A percentile compares a stretch with the other conserved stretches of the same genome.
These are phyloP conservation scores for Exophiala bonariae DNA, from an alignment of 2,329 filamentous ascomycete species.

Conservation along the genomic window DNA sequence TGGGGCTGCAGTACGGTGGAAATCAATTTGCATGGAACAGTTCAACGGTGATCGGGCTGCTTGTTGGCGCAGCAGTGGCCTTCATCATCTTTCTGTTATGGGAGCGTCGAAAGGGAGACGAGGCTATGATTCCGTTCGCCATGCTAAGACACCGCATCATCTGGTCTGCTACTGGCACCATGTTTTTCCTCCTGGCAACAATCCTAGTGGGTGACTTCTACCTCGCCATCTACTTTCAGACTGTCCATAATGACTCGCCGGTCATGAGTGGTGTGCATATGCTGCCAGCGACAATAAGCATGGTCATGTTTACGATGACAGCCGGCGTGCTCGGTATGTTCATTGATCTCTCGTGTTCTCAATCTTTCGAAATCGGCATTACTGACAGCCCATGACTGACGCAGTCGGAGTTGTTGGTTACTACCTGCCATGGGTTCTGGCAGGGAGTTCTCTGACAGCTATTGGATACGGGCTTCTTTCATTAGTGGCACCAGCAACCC, in stretches of 20 bases:
- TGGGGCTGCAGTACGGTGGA: slow-evolving; percentile 25
- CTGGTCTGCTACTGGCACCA: slow-evolving; percentile 29
- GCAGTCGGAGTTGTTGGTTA: slow-evolving; percentile 12
- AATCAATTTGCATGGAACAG: slow-evolving; percentile 33
- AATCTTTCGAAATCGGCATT: background rate
- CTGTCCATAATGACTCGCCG: slow-evolving; percentile 36
- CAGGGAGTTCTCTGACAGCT: slow-evolving; percentile 1
- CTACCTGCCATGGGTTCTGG: slow-evolving; percentile 3
- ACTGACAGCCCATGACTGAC: no score
- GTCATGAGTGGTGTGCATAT: slow-evolving; percentile 41
- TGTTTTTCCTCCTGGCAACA: slow-evolving; percentile 30
- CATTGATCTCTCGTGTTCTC: slow-evolving; percentile 1
- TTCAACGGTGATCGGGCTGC: slow-evolving; percentile 38
- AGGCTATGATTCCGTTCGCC: slow-evolving; percentile 33
- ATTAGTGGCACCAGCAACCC: slow-evolving; percentile 11
- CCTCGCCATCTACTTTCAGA: slow-evolving; percentile 44
- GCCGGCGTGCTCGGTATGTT: slow-evolving; percentile 9
- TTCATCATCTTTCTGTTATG: slow-evolving; percentile 34
- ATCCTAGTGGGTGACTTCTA: slow-evolving; percentile 34
- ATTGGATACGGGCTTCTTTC: slow-evolving; percentile 26
- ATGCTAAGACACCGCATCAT: slow-evolving; percentile 35
- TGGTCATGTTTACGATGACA: slow-evolving; percentile 6
- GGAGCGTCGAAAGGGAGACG: slow-evolving; percentile 25
- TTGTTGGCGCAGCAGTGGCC: slow-evolving; percentile 33
- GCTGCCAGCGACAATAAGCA: slow-evolving; percentile 36